Evolutionary conservation across 768 basidiomycete genomes (phyloP).

Genomic region (Amanita phalloides): DNA sequence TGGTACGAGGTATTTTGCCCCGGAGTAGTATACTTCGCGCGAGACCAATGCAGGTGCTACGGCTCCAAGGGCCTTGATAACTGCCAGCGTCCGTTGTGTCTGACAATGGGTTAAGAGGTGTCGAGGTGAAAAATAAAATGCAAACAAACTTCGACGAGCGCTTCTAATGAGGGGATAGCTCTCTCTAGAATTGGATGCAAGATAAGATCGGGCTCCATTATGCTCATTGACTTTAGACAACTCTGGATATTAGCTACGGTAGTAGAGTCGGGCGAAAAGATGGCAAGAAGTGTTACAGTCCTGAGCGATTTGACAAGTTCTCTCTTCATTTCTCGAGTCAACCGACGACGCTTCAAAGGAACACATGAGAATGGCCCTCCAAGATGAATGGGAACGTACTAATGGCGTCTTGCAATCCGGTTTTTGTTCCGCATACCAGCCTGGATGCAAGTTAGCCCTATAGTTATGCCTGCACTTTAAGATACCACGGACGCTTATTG

Average conservation of each 20-base stretch:
- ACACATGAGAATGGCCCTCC: slow-evolving; percentile 1
- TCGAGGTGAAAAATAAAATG: background rate
- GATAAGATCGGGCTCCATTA: slow-evolving; percentile 82
- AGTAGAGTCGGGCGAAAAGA: slow-evolving; percentile 77
- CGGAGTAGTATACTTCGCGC: slow-evolving; percentile 67
- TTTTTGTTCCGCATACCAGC: slow-evolving; percentile 71
- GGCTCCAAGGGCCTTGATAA: slow-evolving; percentile 77
- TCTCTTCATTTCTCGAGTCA: slow-evolving; percentile 69
- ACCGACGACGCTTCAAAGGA: slow-evolving; percentile 46
- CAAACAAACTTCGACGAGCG: slow-evolving; percentile 62
- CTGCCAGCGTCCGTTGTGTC: slow-evolving; percentile 79
- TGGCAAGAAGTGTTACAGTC: slow-evolving; percentile 77
- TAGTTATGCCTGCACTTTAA: background rate
- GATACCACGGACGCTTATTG: slow-evolving; percentile 48
- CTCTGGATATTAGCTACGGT: slow-evolving; percentile 71
- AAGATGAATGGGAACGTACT: slow-evolving; percentile 19
- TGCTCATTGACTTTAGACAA: slow-evolving; percentile 71
- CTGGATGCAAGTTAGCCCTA: slow-evolving; percentile 19
- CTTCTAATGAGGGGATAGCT: slow-evolving; percentile 79
- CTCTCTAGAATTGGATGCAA: slow-evolving; percentile 74
- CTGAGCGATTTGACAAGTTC: slow-evolving; percentile 77
- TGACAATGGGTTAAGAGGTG: slow-evolving; percentile 16
- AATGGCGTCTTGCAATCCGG: slow-evolving; percentile 73
- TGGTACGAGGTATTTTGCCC: slow-evolving; percentile 72
- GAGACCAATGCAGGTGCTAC: slow-evolving; percentile 76